phyloP scores from a whole-genome alignment of 768 basidiomycete genomes.

The Lyophyllum shimeji region DNA sequence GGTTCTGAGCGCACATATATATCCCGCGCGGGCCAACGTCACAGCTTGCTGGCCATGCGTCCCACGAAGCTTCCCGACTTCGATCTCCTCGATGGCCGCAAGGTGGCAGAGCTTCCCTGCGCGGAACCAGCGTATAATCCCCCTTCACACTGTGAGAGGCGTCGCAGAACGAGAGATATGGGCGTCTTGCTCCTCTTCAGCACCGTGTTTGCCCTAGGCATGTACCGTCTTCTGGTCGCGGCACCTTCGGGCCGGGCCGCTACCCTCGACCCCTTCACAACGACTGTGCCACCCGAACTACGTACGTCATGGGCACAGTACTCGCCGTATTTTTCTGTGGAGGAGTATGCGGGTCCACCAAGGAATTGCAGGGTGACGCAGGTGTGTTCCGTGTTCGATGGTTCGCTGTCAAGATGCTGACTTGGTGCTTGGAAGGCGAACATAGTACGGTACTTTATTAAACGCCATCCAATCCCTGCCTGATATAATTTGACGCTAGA shows the following conservation, averaged over 20 bases:
- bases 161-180: conserved; percentile 1
- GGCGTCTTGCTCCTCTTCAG: conserved; percentile 5
- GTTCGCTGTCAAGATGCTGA: not conserved
- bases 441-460: conserved; percentile 52
- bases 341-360: conserved; percentile 45
- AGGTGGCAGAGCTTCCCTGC: not conserved
- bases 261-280: not conserved
- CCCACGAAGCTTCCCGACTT: not conserved
- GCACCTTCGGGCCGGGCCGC: not conserved
- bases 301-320: conserved; percentile 56
- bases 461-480: not conserved
- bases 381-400: conserved; percentile 30
- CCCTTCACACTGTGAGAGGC: not conserved
- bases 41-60: not conserved
- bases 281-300: conserved; percentile 8
- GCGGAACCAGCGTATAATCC: not conserved
- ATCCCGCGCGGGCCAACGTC: not conserved
- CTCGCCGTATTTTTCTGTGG: conserved; percentile 56
- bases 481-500: conserved; percentile 33
- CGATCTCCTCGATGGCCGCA: not conserved
- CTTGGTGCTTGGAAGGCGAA: conserved; percentile 45
- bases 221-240: not conserved
- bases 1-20: not conserved
- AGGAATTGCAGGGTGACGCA: conserved; percentile 53
- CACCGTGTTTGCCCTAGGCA: conserved; percentile 4